phyloP scores from a whole-genome alignment of 78 protist species.

The Ministeria vibrans region DNA sequence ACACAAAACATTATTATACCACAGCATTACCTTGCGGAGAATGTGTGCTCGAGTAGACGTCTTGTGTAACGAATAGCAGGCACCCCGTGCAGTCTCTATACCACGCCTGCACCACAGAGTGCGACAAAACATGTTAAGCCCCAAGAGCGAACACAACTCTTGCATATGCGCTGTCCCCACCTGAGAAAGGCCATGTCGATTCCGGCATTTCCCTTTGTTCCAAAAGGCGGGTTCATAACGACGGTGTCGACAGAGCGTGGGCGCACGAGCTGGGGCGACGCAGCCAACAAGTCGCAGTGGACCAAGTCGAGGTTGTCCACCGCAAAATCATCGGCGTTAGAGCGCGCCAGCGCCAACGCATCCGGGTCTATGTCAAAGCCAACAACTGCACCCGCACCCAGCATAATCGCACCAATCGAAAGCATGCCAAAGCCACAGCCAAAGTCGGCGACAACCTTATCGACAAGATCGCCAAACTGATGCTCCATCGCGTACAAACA shows the following conservation, averaged over 20 bases:
- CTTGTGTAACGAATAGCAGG: slow-evolving; percentile 45
- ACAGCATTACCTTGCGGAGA: slow-evolving; percentile 5
- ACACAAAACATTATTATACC: too few relatives aligned
- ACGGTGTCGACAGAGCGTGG: slow-evolving; percentile 36
- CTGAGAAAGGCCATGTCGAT: slow-evolving; percentile 48
- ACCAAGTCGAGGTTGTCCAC: slow-evolving; percentile 30
- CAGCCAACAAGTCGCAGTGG: not conserved
- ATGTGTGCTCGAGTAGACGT: slow-evolving; percentile 16
- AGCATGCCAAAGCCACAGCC: slow-evolving; percentile 61
- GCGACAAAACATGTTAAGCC: not conserved
- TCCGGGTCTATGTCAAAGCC: slow-evolving; percentile 53
- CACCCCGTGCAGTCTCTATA: not conserved
- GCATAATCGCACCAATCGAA: slow-evolving; percentile 28
- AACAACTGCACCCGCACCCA: slow-evolving; percentile 21
- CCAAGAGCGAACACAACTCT: not conserved
- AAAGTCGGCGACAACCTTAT: slow-evolving; percentile 32
- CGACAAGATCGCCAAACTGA: slow-evolving; percentile 41
- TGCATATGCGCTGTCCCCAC: not conserved
- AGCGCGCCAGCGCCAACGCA: slow-evolving; percentile 39
- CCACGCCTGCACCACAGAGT: not conserved
- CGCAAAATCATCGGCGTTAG: slow-evolving; percentile 14
- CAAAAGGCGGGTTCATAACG: slow-evolving; percentile 74
- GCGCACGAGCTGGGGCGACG: not conserved
- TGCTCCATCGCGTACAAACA: not conserved
- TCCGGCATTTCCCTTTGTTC: slow-evolving; percentile 47